Evolutionary conservation across 2,329 filamentous ascomycete species (phyloP).

Genomic region (Diplodia sapinea): DNA sequence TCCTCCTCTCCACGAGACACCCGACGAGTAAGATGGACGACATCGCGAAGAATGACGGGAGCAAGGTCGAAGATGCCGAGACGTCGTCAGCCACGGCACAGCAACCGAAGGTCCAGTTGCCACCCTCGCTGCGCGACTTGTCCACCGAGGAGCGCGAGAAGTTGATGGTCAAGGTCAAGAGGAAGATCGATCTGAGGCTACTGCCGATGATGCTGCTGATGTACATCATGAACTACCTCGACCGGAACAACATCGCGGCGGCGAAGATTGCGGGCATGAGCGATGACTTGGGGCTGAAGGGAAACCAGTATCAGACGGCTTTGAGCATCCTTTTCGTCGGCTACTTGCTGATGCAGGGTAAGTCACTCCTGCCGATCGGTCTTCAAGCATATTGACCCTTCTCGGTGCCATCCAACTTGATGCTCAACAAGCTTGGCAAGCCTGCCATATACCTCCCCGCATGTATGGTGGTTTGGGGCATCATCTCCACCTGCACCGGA

Average conservation of each 20-base stretch:
- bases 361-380: neutral
- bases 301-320: conserved; percentile 45
- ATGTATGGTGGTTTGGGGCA: conserved; percentile 30
- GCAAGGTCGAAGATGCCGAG: conserved; percentile 19
- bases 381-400: neutral
- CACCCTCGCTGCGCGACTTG: conserved; percentile 1
- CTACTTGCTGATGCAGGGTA: conserved; percentile 35
- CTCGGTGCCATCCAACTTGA: conserved; percentile 26
- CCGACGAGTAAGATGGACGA: conserved; percentile 3
- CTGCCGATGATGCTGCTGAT: conserved; percentile 74
- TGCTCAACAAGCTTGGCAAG: conserved; percentile 28
- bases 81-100: neutral
- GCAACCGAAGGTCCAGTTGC: neutral
- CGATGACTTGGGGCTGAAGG: conserved; percentile 41
- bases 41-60: conserved; percentile 4
- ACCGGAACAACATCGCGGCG: conserved; percentile 43
- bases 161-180: neutral
- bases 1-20: neutral
- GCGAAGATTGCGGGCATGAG: conserved; percentile 44
- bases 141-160: conserved; percentile 1
- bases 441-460: conserved; percentile 29
- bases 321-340: conserved; percentile 38
- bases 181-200: conserved; percentile 66
- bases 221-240: conserved; percentile 72
- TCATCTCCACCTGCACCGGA: conserved; percentile 24